phyloP scores from a whole-genome alignment of 805 yeast genomes.

The Saturnispora zaruensis region DNA sequence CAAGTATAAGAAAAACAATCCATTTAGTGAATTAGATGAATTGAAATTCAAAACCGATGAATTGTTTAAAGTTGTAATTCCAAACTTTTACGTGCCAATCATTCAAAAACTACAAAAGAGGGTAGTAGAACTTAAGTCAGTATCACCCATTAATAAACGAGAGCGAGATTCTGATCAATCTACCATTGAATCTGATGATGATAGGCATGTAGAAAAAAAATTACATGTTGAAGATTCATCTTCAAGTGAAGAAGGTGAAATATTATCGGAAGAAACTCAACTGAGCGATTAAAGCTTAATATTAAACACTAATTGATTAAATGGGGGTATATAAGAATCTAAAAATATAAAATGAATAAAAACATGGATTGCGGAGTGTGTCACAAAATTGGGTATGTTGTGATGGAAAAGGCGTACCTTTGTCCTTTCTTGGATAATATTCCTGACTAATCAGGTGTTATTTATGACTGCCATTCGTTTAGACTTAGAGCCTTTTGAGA shows the following conservation, averaged over 20 bases:
- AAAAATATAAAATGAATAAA: not conserved
- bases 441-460: not conserved
- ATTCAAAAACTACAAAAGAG: conserved; percentile 1
- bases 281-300: not conserved
- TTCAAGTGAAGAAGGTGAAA: not conserved
- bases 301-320: not conserved
- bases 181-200: not conserved
- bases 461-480: conserved; percentile 5
- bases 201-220: not conserved
- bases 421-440: not conserved
- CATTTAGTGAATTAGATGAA: not conserved
- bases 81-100: conserved; percentile 6
- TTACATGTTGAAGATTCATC: not conserved
- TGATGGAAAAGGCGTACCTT: not conserved
- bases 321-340: not conserved
- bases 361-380: not conserved
- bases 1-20: not conserved
- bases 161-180: not conserved
- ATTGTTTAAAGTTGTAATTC: not conserved
- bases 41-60: not conserved
- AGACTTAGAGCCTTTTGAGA: conserved; percentile 8
- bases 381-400: not conserved
- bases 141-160: not conserved
- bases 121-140: not conserved
- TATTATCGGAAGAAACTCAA: conserved; percentile 2